Evolutionary conservation across 129 eudicot species (phyloP), one percentile per base, ranked within the genome.

Genomic region (Flaveria ramosissima): DNA sequence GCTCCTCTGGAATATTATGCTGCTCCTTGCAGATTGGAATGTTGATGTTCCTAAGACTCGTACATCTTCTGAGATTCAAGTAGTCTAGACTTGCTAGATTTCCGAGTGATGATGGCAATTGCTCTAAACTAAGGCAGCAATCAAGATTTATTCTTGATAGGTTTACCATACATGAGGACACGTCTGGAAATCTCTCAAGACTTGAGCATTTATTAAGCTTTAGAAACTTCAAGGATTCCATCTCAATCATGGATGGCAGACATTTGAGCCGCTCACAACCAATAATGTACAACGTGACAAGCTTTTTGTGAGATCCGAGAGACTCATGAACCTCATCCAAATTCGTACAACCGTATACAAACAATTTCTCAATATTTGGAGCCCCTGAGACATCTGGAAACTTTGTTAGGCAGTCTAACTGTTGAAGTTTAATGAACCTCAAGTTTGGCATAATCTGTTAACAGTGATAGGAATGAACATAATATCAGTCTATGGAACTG

Each of bases 281-380:
- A 15, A 6, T 2, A 14, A 64, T 32, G 12, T 6, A 0, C 13
- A 64, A 30, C 5, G 7, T 5, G 9, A 32, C 11, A 6, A 64
- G 20, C 47, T 39, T 64, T 64, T 64, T 32, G 45, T 13, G 70
- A 32, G 12, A 64, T 30, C 70, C 70, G 16, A 64, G 21, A 30
- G 70, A 64, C 70, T 64, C 69, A 63, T 63, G 69, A 64, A 64
- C 21, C 46, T 32, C 21, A 1, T 30, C 70, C 70, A 64, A 64
- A 6, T 64, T 64, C 20, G 1, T 14, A 64, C 70, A 64, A 4
- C 1, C 3, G 7, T 0, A 1, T 24, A 64, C 1, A 30, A 7
- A 0, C 70, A 64, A 30, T 20, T 15, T 32, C 23, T 64, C 70
- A 32, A 64, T 64, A 46, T 64, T 64, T 32, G 70, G 70, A 32